Percentiles rank a stretch among this genome's conserved stretches.
These are phyloP conservation scores for Penicillium sp. DNA, from an alignment of 2,329 filamentous ascomycete genomes.

Conservation along the genomic window DNA sequence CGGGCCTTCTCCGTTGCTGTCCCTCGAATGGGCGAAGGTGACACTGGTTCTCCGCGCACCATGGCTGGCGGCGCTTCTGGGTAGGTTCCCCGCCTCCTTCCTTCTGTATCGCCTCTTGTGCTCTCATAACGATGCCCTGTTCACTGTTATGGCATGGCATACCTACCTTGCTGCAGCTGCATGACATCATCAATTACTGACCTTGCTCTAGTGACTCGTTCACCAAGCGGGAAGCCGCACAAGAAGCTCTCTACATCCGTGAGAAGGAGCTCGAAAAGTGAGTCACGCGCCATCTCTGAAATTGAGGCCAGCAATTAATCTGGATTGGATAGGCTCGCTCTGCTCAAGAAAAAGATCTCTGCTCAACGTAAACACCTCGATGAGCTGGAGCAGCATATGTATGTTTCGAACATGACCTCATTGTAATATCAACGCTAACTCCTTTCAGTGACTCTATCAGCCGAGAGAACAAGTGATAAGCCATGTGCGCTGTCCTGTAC, in stretches of 20 bases:
- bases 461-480: conserved; percentile 63
- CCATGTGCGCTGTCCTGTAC: conserved; percentile 1
- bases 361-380: conserved; percentile 79
- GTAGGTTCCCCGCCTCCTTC: conserved; percentile 28
- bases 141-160: neutral
- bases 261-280: conserved; percentile 85
- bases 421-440: conserved; percentile 8
- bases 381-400: conserved; percentile 84
- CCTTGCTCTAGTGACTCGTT: conserved; percentile 64
- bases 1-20: conserved; percentile 60
- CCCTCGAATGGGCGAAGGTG: conserved; percentile 63
- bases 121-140: neutral
- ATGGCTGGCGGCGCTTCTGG: conserved; percentile 27
- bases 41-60: conserved; percentile 54
- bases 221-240: conserved; percentile 82
- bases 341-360: conserved; percentile 63
- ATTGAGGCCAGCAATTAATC: conserved; percentile 6
- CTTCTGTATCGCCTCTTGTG: conserved; percentile 1
- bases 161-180: conserved; percentile 4
- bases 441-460: conserved; percentile 66
- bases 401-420: conserved; percentile 34
- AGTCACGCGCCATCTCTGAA: conserved; percentile 6
- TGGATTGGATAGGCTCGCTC: conserved; percentile 52
- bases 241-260: conserved; percentile 78
- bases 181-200: conserved; percentile 22